Conservation (phyloP, 176 grass and related monocot species). For the Rhynchospora breviuscula region DNA sequence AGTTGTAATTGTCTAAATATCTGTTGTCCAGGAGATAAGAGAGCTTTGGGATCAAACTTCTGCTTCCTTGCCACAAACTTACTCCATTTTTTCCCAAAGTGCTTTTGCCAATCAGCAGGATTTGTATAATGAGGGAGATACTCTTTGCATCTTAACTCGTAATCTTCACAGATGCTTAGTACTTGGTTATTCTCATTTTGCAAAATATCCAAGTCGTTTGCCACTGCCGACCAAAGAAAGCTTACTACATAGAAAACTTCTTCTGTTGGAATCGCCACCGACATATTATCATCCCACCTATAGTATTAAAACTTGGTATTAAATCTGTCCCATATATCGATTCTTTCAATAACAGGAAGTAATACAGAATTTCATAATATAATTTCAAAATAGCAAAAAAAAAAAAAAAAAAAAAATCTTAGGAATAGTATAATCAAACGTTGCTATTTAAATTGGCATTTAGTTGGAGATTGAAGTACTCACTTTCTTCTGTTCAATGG, state of each 20-base stretch:
- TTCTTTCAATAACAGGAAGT: too few species aligned
- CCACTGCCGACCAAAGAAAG: slow-evolving; percentile 32
- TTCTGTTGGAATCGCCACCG: slow-evolving; percentile 7
- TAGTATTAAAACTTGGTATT: too few species aligned
- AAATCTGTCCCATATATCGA: too few species aligned
- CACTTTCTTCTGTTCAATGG: slow-evolving; percentile 37
- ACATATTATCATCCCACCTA: slow-evolving; percentile 45
- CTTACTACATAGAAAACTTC: slow-evolving; percentile 43
- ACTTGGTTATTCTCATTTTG: slow-evolving; percentile 28
- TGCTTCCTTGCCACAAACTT: slow-evolving; percentile 29
- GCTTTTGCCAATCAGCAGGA: slow-evolving; percentile 19
- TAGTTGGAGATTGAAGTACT: neutral
- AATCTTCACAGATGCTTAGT: slow-evolving; percentile 19
- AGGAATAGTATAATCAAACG: neutral
- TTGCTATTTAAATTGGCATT: neutral
- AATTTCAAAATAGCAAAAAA: too few species aligned
- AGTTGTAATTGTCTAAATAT: slow-evolving; percentile 11
- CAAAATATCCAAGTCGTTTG: slow-evolving; percentile 15
- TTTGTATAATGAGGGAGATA: slow-evolving; percentile 38
- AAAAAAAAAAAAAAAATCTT: too few species aligned
- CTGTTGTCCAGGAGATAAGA: slow-evolving; percentile 34
- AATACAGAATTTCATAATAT: too few species aligned
- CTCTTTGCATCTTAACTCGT: slow-evolving; percentile 28
- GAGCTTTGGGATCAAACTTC: slow-evolving; percentile 36
- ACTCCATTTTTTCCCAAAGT: slow-evolving; percentile 41